Evolutionary conservation across 768 basidiomycete genomes (phyloP).

Genomic region (Trametes punicea): DNA sequence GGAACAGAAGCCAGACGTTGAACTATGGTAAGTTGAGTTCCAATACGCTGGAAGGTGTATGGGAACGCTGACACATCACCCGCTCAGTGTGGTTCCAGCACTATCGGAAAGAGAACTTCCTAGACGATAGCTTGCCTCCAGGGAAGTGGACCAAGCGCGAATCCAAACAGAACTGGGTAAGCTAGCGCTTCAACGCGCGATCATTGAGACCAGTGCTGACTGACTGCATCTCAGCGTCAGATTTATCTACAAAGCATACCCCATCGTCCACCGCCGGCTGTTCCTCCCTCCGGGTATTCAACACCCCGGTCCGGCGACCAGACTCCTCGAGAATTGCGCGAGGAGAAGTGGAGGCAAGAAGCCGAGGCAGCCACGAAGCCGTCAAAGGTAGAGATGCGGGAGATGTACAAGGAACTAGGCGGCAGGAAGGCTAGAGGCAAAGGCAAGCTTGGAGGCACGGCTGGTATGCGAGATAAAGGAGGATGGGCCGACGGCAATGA

Average conservation of each 20-base stretch:
- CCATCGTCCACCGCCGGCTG: constrained; percentile 40
- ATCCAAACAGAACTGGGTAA: constrained; percentile 90
- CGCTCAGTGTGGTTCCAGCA: constrained; percentile 90
- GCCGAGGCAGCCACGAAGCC: constrained; percentile 52
- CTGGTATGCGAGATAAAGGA: constrained; percentile 69
- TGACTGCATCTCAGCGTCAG: constrained; percentile 42
- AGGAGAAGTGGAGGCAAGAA: constrained; percentile 68
- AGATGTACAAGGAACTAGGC: constrained; percentile 87
- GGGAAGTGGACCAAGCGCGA: constrained; percentile 92
- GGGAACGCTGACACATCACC: background rate
- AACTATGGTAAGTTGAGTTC: constrained; percentile 68
- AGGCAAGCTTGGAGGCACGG: constrained; percentile 62
- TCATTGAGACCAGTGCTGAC: background rate
- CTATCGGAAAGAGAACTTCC: constrained; percentile 83
- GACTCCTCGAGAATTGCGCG: constrained; percentile 74
- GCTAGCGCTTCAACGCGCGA: constrained; percentile 26
- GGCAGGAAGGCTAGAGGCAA: constrained; percentile 80
- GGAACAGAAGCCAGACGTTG: constrained; percentile 84
- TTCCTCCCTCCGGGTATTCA: constrained; percentile 37
- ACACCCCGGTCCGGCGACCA: constrained; percentile 56
- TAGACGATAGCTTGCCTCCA: constrained; percentile 70
- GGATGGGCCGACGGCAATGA: constrained; percentile 57
- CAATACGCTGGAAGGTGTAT: background rate
- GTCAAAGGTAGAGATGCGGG: constrained; percentile 82
- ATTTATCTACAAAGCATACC: constrained; percentile 40